Evolutionary conservation across 108 stramenopile species (phyloP).

Genomic region (Nitzschia inconspicua): DNA sequence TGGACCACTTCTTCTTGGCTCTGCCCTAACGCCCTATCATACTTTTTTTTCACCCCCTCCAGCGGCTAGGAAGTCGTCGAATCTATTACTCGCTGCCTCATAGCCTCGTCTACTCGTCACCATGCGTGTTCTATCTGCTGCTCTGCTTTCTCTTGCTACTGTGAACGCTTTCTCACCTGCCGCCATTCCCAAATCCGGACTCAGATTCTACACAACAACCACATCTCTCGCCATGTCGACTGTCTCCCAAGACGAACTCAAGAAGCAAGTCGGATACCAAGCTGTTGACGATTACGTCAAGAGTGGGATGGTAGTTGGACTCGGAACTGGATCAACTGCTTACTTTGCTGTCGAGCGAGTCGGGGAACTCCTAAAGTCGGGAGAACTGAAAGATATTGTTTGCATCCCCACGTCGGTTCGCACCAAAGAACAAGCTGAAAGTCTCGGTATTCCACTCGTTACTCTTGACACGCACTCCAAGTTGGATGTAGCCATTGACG

Average conservation of each 20-base stretch:
- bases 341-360: slow-evolving; percentile 99
- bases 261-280: slow-evolving; percentile 89
- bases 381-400: slow-evolving; percentile 92
- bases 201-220: slow-evolving; percentile 17
- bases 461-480: slow-evolving; percentile 93
- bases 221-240: slow-evolving; percentile 10
- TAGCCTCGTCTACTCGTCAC: neutral
- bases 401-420: slow-evolving; percentile 97
- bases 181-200: neutral
- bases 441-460: slow-evolving; percentile 89
- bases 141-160: slow-evolving; percentile 18
- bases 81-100: too few relatives aligned
- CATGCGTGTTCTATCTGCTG: slow-evolving; percentile 33
- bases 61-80: too few relatives aligned
- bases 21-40: too few relatives aligned
- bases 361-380: slow-evolving; percentile 84
- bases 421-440: slow-evolving; percentile 94
- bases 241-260: slow-evolving; percentile 84
- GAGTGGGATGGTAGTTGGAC: slow-evolving; percentile 97
- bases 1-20: too few relatives aligned
- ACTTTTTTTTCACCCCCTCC: too few relatives aligned
- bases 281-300: slow-evolving; percentile 91
- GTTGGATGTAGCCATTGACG: slow-evolving; percentile 99
- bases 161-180: slow-evolving; percentile 26
- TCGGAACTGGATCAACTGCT: slow-evolving; percentile 98